Evolutionary conservation across 2,329 filamentous ascomycete species (phyloP), one percentile per base, ranked within the genome.

Genomic region (Alternaria panax): DNA sequence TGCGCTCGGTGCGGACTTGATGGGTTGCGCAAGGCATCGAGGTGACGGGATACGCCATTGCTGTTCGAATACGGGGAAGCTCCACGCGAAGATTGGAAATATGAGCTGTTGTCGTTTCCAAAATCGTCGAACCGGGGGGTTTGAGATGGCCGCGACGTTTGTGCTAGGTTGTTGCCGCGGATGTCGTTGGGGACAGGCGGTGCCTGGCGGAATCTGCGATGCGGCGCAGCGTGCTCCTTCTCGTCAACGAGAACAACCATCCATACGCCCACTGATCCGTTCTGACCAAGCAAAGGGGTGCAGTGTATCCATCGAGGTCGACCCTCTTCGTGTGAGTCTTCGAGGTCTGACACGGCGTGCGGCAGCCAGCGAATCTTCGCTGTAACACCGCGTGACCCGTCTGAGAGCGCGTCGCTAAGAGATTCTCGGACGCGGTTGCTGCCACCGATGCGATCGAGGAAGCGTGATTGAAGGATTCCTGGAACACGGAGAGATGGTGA

Each of bases 281-380:
- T 88, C 41, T 83, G 83, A 3, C 89, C 90, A 4, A 91, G 77
- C 4, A 93, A 79, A 3, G 91, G 90, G 22, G 90, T 93, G 71
- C 89, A 91, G 74, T 93, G 90, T 40, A 93, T 90, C 90, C 90
- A 93, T 42, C 90, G 84, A 48, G 85, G 84, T 18, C 89, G 83
- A 0, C 90, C 90, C 51, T 86, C 81, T 38, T 82, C 83, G 18
- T 80, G 77, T 32, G 84, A 81, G 5, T 76, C 76, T n/a, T 74
- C 79, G 80, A 45, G 81, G 12, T 70, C 57, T 7, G 67, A 46
- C 1, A 72, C 65, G 3, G 74, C 70, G 11, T 75, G 70, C 8
- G 71, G 60, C 1, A 91, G 78, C 91, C 90, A 93, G 52, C 86
- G 85, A 14, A 93, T 85, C 71, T 91, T 91, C 4, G 90, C 90